These are phyloP conservation scores for Blastomyces percursus DNA, from an alignment of 2,329 filamentous ascomycete genomes.

Conservation along the genomic window DNA sequence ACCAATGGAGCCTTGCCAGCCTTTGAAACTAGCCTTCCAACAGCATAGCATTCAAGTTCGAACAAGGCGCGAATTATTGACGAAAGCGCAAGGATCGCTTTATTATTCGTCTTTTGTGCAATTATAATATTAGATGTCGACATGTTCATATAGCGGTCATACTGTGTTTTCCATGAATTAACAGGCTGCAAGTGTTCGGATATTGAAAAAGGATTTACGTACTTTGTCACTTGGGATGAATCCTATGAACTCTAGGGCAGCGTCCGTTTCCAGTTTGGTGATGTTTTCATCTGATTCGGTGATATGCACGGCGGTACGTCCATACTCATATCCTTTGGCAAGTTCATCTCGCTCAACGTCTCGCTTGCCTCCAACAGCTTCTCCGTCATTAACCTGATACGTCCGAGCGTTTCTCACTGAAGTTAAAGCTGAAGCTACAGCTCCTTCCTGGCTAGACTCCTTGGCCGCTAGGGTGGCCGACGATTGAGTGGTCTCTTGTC, in stretches of 20 bases:
- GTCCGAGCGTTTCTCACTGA: constrained; percentile 65
- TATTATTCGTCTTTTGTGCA: constrained; percentile 65
- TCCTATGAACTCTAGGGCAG: constrained; percentile 70
- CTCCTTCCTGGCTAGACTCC: constrained; percentile 17
- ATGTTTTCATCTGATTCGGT: constrained; percentile 76
- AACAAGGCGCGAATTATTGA: constrained; percentile 80
- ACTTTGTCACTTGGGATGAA: constrained; percentile 68
- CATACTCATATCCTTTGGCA: constrained; percentile 91
- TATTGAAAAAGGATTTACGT: constrained; percentile 15
- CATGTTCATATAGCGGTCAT: constrained; percentile 75
- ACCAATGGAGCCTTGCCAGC: constrained; percentile 68
- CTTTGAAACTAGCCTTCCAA: constrained; percentile 76
- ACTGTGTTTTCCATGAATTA: constrained; percentile 37
- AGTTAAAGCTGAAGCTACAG: constrained; percentile 44
- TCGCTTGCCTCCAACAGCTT: constrained; percentile 63
- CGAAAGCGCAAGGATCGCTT: constrained; percentile 72
- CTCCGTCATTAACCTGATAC: constrained; percentile 69
- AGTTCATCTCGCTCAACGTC: constrained; percentile 74
- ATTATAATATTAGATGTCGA: constrained; percentile 70
- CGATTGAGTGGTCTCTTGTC: constrained; percentile 44
- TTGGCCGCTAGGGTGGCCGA: constrained; percentile 38
- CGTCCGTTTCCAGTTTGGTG: constrained; percentile 70
- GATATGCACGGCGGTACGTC: constrained; percentile 81
- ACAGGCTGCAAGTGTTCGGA: not conserved
- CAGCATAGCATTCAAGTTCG: constrained; percentile 73